These are phyloP conservation scores for Eucommia ulmoides DNA, from an alignment of 257 asterid genomes.

Conservation along the genomic window DNA sequence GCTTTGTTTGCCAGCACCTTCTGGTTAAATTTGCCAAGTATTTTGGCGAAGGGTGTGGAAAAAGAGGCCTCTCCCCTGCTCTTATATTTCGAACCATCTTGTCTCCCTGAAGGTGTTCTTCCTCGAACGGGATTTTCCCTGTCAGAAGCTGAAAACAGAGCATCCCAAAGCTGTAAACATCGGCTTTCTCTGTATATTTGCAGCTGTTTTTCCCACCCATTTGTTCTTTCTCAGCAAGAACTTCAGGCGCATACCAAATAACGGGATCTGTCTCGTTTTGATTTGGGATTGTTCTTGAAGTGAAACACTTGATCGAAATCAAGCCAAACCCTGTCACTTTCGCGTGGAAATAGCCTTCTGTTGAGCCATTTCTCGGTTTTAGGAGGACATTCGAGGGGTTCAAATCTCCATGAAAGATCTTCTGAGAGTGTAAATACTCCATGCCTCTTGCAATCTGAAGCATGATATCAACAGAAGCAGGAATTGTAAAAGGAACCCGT, in stretches of 20 bases:
- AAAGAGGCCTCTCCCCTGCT: slow-evolving; percentile 87
- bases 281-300: slow-evolving; percentile 16
- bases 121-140: slow-evolving; percentile 71
- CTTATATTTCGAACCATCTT: slow-evolving; percentile 52
- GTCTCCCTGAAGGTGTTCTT: slow-evolving; percentile 67
- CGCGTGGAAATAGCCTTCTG: slow-evolving; percentile 42
- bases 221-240: slow-evolving; percentile 50
- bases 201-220: slow-evolving; percentile 14
- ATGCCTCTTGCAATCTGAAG: slow-evolving; percentile 81
- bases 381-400: slow-evolving; percentile 68
- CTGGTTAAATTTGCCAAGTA: slow-evolving; percentile 54
- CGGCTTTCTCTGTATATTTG: slow-evolving; percentile 58
- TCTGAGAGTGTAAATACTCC: slow-evolving; percentile 74
- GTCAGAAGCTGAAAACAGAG: slow-evolving; percentile 71
- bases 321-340: slow-evolving; percentile 58
- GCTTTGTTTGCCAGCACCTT: slow-evolving; percentile 79
- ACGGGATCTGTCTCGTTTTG: slow-evolving; percentile 25
- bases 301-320: slow-evolving; percentile 23
- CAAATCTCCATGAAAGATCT: slow-evolving; percentile 58
- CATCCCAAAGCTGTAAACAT: slow-evolving; percentile 82
- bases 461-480: slow-evolving; percentile 68
- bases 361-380: slow-evolving; percentile 32
- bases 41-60: slow-evolving; percentile 65
- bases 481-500: slow-evolving; percentile 41
- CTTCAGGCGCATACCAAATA: slow-evolving; percentile 84